These are phyloP conservation scores for Citrullus colocynthis DNA, from an alignment of 306 rosid genomes.

Conservation along the genomic window DNA sequence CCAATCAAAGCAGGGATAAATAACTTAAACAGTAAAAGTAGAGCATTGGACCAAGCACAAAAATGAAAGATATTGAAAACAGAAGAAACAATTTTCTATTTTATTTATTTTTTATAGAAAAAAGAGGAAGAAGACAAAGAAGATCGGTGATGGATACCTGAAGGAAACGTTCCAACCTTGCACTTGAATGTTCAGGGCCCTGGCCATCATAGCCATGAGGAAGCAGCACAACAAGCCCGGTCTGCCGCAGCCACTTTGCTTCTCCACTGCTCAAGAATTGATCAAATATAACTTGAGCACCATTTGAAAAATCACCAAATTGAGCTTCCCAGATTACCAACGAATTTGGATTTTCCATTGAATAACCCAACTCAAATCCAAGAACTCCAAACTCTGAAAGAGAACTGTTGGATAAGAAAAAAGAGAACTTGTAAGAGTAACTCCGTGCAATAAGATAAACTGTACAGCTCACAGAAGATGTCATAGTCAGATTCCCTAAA, in stretches of 20 bases:
- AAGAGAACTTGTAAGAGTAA: constrained; percentile 4
- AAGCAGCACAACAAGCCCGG: constrained; percentile 83
- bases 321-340: constrained; percentile 98
- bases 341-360: constrained; percentile 94
- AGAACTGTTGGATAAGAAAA: constrained; percentile 45
- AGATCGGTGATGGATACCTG: constrained; percentile 35
- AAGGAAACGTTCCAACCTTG: constrained; percentile 81
- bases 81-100: neutral
- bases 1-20: neutral
- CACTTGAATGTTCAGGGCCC: constrained; percentile 99
- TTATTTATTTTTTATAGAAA: neutral
- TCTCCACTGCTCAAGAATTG: constrained; percentile 91
- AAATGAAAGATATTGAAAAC: neutral
- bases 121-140: neutral
- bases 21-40: neutral
- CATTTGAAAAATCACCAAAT: constrained; percentile 96
- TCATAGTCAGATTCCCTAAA: neutral
- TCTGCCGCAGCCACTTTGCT: constrained; percentile 94
- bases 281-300: constrained; percentile 94
- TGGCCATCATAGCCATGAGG: constrained; percentile 99
- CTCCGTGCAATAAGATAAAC: neutral
- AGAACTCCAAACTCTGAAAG: constrained; percentile 94
- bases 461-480: neutral
- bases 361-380: constrained; percentile 95
- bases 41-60: neutral